Base-by-base conservation (phyloP, 2,329 filamentous ascomycete genomes). In the Exophiala dermatitidis region DNA sequence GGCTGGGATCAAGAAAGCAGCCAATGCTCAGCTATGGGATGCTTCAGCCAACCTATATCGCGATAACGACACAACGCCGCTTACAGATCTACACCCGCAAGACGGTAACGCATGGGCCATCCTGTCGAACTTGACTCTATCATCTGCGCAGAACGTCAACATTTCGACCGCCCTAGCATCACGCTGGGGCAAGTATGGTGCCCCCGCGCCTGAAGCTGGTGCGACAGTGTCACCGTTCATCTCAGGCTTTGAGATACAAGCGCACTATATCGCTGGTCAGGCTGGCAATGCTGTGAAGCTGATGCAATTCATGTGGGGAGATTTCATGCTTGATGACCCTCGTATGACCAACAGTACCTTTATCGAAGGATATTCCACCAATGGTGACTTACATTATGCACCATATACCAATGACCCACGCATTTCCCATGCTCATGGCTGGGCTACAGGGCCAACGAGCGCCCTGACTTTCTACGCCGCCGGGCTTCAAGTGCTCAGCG, bases 271-370 rank as follows among this genome's bases (percentile, higher is more conserved):
- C 2, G 70, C 73, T 6, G 66, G 64, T 12, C 60, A 71, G 4
- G 65, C 68, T 0, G 61, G 68, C 6, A 58, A 65, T 0, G 72
- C 73, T 0, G 63, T 77, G 3, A 70, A 73, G n/a, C 66, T 77
- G 6, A 71, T 73, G 48, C 63, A 69, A 0, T 60, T 73, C 2
- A 71, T 75, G 62, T 80, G 77, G 76, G 76, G 73, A 0, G 55
- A 55, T 33, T 81, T 77, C 59, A 80, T 81, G 77, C 71, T 81
- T 3, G 69, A 78, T 10, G 73, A 78, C 33, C 50, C 74, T 0
- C 68, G 74, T 34, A 77, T 78, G 74, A 80, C 76, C 1, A 75
- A 78, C 44, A 72, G 68, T 0, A 77, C 75, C 0, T 77, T 78
- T 47, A 74, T 77, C 33, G 33, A 36, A 36, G 33, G 33, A 43